Base-by-base conservation (phyloP, 805 yeast genomes). In the Nakazawaea ishiwadae region DNA sequence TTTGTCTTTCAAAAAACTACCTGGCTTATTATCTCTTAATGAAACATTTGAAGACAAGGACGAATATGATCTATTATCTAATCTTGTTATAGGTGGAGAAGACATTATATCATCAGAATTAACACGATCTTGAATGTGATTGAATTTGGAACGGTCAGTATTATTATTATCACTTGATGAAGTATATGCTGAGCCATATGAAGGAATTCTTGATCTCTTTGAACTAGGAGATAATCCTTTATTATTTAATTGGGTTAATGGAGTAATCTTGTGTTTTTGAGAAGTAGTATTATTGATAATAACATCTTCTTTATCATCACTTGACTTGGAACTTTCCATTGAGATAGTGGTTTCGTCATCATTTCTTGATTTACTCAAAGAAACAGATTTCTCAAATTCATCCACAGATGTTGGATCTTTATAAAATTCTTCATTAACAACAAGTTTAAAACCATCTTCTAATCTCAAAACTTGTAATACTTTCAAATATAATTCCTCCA, bases 391-490 rank as follows among this genome's bases (percentile, higher is more conserved):
- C 17, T 40, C 44, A 9, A 40, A 30, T 18, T 20, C 31, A 5
- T 40, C 44, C 5, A 40, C 44, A 15, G 23, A 15, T 2, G n/a
- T 17, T 14, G 19, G 35, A 35, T 40, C 36, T 10, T 40, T 30
- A 24, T 35, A 30, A 28, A 40, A 40, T n/a, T 29, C 27, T 16
- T 30, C 27, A 29, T 40, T 40, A 14, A 40, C 39, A 17, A 35
- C 35, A 19, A 40, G 35, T 24, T 30, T 40, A 31, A 40, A 40
- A 8, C 44, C 44, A 30, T 40, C 44, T 35, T 40, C 44, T 26
- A 40, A 35, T 12, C 31, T 26, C 20, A 40, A 35, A 6, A 35
- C 39, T 30, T 35, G 35, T 19, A 40, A 40, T 5, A 24, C 35
- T 19, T 26, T 29, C 26, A 40, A 24, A 35, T 35, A 40, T 20